These are phyloP conservation scores for Ustilago lituana DNA, from an alignment of 1,284 basidiomycete species.

Conservation along the genomic window DNA sequence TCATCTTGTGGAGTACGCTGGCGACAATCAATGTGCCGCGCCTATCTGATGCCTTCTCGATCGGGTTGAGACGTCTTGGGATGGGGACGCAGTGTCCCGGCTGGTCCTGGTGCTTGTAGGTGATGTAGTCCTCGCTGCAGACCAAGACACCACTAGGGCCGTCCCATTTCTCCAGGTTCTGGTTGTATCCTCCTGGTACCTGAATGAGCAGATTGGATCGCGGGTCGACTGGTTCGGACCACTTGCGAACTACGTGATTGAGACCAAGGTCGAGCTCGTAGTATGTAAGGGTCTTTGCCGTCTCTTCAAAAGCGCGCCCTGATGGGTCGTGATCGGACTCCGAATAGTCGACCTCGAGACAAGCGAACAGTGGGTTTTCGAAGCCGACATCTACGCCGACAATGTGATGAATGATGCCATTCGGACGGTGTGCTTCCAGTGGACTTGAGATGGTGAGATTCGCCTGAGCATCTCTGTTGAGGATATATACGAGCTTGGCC, in stretches of 20 bases:
- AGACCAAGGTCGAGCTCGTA: constrained; percentile 67
- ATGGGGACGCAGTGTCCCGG: constrained; percentile 65
- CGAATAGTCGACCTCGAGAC: constrained; percentile 65
- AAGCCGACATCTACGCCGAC: constrained; percentile 66
- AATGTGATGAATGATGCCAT: constrained; percentile 62
- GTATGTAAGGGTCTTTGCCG: constrained; percentile 63
- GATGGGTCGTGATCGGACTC: constrained; percentile 64
- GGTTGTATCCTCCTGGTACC: constrained; percentile 66
- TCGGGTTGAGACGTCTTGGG: constrained; percentile 58
- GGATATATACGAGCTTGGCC: constrained; percentile 65
- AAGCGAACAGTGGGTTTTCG: constrained; percentile 66
- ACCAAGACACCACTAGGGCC: constrained; percentile 66
- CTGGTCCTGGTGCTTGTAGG: constrained; percentile 64
- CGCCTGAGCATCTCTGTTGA: constrained; percentile 65
- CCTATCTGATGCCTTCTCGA: constrained; percentile 43
- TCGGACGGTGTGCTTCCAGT: constrained; percentile 62
- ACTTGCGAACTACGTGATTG: constrained; percentile 66
- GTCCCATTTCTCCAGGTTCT: constrained; percentile 64
- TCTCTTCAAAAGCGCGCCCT: constrained; percentile 56
- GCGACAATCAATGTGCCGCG: constrained; percentile 61
- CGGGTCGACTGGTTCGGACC: constrained; percentile 62
- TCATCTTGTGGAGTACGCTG: constrained; percentile 66
- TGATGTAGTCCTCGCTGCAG: constrained; percentile 66
- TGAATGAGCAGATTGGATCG: constrained; percentile 60
- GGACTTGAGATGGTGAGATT: constrained; percentile 67